Evolutionary conservation across 495 filamentous ascomycete species (phyloP).

Genomic region (Penicillium bovifimosum): DNA sequence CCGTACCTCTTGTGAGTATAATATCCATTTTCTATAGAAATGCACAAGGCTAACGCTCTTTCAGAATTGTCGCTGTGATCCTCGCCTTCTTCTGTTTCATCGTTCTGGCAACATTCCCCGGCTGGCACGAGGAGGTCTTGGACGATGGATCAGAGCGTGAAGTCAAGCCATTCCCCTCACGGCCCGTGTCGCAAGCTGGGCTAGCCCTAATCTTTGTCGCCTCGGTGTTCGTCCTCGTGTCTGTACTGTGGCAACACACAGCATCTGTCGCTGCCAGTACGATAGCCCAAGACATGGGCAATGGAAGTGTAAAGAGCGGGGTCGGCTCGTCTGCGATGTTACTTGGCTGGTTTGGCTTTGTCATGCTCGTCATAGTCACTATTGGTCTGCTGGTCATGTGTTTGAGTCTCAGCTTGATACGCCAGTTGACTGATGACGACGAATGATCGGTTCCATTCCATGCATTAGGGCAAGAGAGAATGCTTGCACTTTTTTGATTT

Average conservation of each 20-base stretch:
- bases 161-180: slow-evolving; percentile 64
- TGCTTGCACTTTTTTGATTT: slow-evolving; percentile 15
- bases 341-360: slow-evolving; percentile 94
- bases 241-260: slow-evolving; percentile 74
- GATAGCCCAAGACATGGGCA: slow-evolving; percentile 91
- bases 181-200: slow-evolving; percentile 61
- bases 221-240: slow-evolving; percentile 65
- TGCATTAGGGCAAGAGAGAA: background rate
- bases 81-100: slow-evolving; percentile 66
- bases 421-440: slow-evolving; percentile 48
- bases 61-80: slow-evolving; percentile 62
- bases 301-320: slow-evolving; percentile 81
- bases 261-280: slow-evolving; percentile 90
- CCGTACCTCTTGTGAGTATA: slow-evolving; percentile 61
- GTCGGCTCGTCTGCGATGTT: slow-evolving; percentile 93
- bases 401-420: slow-evolving; percentile 72
- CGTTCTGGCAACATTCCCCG: slow-evolving; percentile 65
- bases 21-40: background rate
- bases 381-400: slow-evolving; percentile 96
- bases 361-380: slow-evolving; percentile 83
- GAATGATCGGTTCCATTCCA: background rate
- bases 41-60: slow-evolving; percentile 2
- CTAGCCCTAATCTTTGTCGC: slow-evolving; percentile 63
- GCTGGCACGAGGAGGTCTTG: slow-evolving; percentile 63
- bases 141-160: slow-evolving; percentile 50